Conservation (phyloP, 331 rosid genomes). For the Cydonia oblonga region DNA sequence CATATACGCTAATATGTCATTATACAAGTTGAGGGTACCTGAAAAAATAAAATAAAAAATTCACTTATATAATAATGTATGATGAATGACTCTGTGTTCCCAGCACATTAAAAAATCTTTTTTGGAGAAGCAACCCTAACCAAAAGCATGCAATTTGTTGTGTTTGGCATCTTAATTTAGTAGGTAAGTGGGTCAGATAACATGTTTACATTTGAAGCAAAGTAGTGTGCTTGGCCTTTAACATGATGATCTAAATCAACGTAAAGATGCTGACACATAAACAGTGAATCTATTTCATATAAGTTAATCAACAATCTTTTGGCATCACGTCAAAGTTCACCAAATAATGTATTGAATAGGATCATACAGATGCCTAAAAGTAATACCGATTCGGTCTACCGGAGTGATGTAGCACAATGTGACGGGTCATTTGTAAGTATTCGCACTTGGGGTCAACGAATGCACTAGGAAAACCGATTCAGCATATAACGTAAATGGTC, state of each 20-base stretch:
- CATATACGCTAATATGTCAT: too few relatives aligned
- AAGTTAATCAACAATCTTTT: background rate
- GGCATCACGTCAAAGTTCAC: background rate
- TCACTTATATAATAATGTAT: too few relatives aligned
- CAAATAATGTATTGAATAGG: background rate
- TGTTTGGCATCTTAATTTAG: background rate
- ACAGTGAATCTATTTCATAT: background rate
- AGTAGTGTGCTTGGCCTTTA: background rate
- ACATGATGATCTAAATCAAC: too few relatives aligned
- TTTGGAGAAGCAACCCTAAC: background rate
- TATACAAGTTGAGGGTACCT: too few relatives aligned
- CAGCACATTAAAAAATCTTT: too few relatives aligned
- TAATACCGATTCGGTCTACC: background rate
- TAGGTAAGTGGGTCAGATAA: background rate
- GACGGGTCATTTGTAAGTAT: background rate
- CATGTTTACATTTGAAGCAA: background rate
- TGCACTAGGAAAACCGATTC: background rate
- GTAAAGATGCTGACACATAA: background rate
- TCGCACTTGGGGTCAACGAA: background rate
- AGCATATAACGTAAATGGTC: background rate
- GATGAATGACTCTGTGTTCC: rapidly evolving
- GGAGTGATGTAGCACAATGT: background rate
- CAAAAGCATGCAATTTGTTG: background rate
- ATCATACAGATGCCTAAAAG: too few relatives aligned
- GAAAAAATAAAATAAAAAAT: too few relatives aligned